Conservation (phyloP, 1,139 yeast genomes). For the Nakaseomyces nivariensis region DNA sequence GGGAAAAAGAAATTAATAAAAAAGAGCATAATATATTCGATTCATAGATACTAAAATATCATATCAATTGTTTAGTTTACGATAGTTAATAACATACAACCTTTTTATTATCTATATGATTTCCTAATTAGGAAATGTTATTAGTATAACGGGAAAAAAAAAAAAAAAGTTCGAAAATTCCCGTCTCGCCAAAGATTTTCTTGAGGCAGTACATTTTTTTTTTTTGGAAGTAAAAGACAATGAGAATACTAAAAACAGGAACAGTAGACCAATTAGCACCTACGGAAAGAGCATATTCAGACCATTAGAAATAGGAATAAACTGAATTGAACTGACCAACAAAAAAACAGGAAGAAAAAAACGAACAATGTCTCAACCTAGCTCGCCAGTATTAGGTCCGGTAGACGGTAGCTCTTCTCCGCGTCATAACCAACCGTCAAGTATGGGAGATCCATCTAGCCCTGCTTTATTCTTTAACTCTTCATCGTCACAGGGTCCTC, state of each 20-base stretch:
- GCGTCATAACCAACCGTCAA: constrained; percentile 2
- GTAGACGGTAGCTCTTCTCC: constrained; percentile 12
- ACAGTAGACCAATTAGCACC: no score
- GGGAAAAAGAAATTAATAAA: no score
- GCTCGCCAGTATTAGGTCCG: constrained; percentile 16
- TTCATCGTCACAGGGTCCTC: constrained; percentile 28
- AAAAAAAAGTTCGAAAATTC: background rate
- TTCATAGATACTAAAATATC: no score
- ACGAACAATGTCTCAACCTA: constrained; percentile 17
- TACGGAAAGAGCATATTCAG: no score
- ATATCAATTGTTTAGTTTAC: no score
- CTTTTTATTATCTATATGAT: background rate
- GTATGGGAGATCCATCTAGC: constrained; percentile 26
- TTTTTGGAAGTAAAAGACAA: background rate
- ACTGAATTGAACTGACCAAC: background rate
- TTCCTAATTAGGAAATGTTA: constrained; percentile 3
- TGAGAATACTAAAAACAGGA: no score
- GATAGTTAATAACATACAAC: no score
- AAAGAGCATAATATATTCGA: no score
- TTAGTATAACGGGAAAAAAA: background rate
- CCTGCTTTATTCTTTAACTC: constrained; percentile 31
- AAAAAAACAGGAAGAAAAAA: background rate
- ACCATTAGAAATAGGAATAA: no score
- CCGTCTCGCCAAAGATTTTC: background rate
- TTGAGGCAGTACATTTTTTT: background rate